These are phyloP conservation scores for Panaeolus papilionaceus DNA, from an alignment of 768 basidiomycete species.

Conservation along the genomic window DNA sequence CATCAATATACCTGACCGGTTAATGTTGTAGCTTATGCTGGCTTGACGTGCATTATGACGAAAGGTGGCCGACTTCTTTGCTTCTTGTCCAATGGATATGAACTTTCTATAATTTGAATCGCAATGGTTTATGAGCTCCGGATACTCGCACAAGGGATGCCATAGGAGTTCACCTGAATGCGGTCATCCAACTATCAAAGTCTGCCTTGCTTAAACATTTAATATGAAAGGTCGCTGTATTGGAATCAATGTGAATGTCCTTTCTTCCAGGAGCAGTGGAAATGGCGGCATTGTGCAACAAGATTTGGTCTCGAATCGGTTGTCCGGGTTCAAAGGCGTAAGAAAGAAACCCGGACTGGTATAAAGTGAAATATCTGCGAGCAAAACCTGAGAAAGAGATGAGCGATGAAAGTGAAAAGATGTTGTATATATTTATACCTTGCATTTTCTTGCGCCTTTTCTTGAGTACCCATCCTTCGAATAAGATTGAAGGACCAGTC, in stretches of 20 bases:
- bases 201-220: conserved; percentile 77
- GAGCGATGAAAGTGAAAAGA: background rate
- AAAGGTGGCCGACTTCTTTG: conserved; percentile 47
- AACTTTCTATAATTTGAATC: conserved; percentile 57
- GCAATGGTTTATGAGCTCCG: conserved; percentile 24
- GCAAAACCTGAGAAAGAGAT: conserved; percentile 67
- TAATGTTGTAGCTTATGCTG: conserved; percentile 47
- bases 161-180: conserved; percentile 61
- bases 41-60: conserved; percentile 48
- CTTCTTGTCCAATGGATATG: conserved; percentile 55
- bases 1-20: conserved; percentile 55
- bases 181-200: conserved; percentile 76
- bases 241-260: conserved; percentile 84
- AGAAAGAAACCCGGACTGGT: conserved; percentile 70
- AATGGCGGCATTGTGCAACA: conserved; percentile 74
- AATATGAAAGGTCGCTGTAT: conserved; percentile 80
- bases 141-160: conserved; percentile 17
- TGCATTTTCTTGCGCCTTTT: conserved; percentile 91
- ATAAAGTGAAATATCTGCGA: conserved; percentile 78
- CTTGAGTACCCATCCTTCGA: conserved; percentile 84
- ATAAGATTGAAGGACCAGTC: conserved; percentile 36
- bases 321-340: conserved; percentile 80
- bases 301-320: conserved; percentile 73
- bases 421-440: conserved; percentile 47
- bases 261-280: conserved; percentile 74